Conservation (phyloP, 352 stramenopile genomes). For the Phytophthora pinifolia region DNA sequence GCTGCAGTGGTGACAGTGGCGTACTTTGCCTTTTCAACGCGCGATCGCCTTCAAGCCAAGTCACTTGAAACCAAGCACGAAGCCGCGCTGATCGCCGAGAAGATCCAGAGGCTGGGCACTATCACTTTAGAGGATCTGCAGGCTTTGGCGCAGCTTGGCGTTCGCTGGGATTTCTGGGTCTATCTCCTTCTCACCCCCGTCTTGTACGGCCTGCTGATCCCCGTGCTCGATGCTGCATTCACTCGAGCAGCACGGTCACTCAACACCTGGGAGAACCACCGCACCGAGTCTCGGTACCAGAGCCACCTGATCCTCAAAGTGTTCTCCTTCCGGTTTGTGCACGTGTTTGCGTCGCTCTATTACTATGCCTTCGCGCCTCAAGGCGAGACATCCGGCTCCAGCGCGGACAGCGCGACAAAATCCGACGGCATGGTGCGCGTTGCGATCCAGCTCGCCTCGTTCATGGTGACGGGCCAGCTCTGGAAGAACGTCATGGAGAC, state of each 20-base stretch:
- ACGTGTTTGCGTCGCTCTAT: conserved; percentile 96
- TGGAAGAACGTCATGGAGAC: conserved; percentile 94
- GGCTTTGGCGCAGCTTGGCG: conserved; percentile 54
- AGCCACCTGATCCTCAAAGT: conserved; percentile 98
- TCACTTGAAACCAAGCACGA: conserved; percentile 45
- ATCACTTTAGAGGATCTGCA: conserved; percentile 66
- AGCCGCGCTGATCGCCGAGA: conserved; percentile 45
- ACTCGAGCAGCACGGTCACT: conserved; percentile 86
- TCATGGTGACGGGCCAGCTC: conserved; percentile 93
- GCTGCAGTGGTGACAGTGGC: conserved; percentile 53
- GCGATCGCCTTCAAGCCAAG: conserved; percentile 68
- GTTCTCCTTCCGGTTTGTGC: conserved; percentile 97
- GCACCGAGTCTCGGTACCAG: conserved; percentile 80
- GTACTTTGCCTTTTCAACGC: conserved; percentile 73
- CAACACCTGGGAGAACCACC: conserved; percentile 95
- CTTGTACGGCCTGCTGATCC: conserved; percentile 87
- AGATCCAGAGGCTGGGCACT: conserved; percentile 45
- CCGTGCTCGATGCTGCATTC: conserved; percentile 78
- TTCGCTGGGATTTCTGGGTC: conserved; percentile 82
- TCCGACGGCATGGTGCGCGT: conserved; percentile 85
- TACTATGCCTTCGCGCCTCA: conserved; percentile 92
- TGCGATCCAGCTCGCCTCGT: conserved; percentile 91
- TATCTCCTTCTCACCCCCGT: conserved; percentile 85
- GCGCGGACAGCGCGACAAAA: conserved; percentile 5
- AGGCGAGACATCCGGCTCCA: conserved; percentile 4